Conservation (phyloP, 1,284 basidiomycete genomes). For the Amylostereum areolatum region DNA sequence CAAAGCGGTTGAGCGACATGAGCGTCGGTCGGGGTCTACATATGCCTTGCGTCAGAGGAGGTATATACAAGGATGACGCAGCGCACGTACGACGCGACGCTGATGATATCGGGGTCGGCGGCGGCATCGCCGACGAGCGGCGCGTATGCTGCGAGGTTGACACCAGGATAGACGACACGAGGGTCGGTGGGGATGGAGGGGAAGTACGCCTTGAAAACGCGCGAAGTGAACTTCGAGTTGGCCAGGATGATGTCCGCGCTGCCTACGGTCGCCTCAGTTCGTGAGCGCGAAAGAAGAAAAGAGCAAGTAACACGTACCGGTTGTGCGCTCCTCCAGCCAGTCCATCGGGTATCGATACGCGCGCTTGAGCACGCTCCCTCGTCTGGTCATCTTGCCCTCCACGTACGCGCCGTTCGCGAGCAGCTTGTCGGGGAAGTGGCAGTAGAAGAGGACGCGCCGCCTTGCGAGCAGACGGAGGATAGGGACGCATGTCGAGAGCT, state of each 20-base stretch:
- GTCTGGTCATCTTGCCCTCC: constrained; percentile 38
- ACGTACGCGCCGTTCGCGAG: constrained; percentile 76
- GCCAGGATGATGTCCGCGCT: constrained; percentile 88
- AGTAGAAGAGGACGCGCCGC: constrained; percentile 91
- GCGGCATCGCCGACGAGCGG: constrained; percentile 26
- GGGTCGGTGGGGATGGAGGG: constrained; percentile 59
- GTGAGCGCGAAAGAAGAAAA: background rate
- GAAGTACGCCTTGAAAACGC: constrained; percentile 77
- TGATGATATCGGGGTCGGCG: constrained; percentile 44
- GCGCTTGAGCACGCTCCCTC: constrained; percentile 52
- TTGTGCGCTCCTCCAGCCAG: constrained; percentile 85
- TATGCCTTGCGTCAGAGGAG: background rate
- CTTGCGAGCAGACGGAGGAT: constrained; percentile 64
- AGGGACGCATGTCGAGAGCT: constrained; percentile 88
- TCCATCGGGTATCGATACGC: constrained; percentile 89
- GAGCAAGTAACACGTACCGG: constrained; percentile 48
- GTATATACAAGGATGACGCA: background rate
- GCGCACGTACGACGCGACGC: constrained; percentile 61
- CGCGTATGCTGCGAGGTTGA: constrained; percentile 74
- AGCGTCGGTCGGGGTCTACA: constrained; percentile 69
- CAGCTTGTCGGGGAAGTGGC: constrained; percentile 95
- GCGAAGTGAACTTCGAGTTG: constrained; percentile 87
- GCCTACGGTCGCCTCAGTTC: constrained; percentile 32
- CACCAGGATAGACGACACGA: constrained; percentile 87
- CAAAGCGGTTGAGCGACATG: constrained; percentile 92